Evolutionary conservation across 139 green algal species (phyloP).

Genomic region (Asterochloris erici): DNA sequence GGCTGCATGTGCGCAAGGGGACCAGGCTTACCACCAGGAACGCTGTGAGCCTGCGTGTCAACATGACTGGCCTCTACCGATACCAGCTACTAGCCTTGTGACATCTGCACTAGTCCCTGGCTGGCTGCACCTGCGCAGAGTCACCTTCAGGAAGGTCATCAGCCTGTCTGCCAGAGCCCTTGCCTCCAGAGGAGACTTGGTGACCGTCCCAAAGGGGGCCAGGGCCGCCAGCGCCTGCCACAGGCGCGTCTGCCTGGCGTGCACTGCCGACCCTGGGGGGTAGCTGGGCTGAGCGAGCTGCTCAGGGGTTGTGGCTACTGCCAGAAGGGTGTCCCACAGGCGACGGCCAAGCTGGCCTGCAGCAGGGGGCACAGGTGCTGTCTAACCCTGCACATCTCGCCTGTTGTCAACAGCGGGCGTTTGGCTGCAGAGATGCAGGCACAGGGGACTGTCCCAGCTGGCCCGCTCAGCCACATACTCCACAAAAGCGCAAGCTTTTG

Average conservation of each 20-base stretch:
- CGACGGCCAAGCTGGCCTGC: too few relatives aligned
- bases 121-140: not conserved
- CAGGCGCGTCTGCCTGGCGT: slow-evolving; percentile 62
- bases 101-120: not conserved
- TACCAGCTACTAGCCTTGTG: not conserved
- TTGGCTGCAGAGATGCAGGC: too few relatives aligned
- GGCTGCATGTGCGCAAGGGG: not conserved
- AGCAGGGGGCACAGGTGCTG: too few relatives aligned
- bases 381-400: too few relatives aligned
- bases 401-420: too few relatives aligned
- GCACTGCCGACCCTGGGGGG: slow-evolving; percentile 19
- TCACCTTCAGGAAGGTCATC: not conserved
- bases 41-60: not conserved
- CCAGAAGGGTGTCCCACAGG: too few relatives aligned
- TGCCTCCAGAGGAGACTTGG: slow-evolving; percentile 14
- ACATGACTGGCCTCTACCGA: not conserved
- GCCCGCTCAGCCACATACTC: too few relatives aligned
- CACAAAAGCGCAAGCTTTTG: too few relatives aligned
- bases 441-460: too few relatives aligned
- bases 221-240: slow-evolving; percentile 66
- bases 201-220: slow-evolving; percentile 20
- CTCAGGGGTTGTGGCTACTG: too few relatives aligned
- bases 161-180: slow-evolving; percentile 18
- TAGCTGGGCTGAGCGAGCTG: too few relatives aligned
- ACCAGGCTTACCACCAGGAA: not conserved